These are phyloP conservation scores for Beauveria medogensis DNA, from an alignment of 2,329 filamentous ascomycete species.

Conservation along the genomic window DNA sequence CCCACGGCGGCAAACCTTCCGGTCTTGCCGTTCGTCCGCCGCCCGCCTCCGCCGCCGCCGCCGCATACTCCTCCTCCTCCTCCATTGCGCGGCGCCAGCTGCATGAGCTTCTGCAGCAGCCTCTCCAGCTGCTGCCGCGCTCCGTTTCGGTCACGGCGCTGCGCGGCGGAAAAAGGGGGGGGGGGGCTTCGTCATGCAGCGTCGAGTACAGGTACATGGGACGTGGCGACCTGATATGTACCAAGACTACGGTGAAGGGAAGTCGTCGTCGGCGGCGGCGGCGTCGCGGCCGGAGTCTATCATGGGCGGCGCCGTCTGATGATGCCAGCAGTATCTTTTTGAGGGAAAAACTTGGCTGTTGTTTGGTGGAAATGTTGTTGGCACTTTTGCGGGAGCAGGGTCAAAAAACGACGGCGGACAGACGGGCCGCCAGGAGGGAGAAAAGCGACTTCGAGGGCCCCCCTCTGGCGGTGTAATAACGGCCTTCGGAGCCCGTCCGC, in stretches of 20 bases:
- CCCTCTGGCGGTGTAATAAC: slow-evolving; percentile 23
- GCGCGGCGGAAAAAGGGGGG: slow-evolving; percentile 32
- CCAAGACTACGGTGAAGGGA: slow-evolving; percentile 45
- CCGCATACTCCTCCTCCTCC: not conserved
- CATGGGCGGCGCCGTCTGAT: slow-evolving; percentile 15
- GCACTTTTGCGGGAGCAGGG: too few species aligned
- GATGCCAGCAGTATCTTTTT: slow-evolving; percentile 29
- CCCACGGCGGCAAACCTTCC: not conserved
- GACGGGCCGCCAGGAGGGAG: slow-evolving; percentile 32
- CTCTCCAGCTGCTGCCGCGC: not conserved
- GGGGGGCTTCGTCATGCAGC: too few species aligned
- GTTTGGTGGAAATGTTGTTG: too few species aligned
- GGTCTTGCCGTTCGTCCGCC: not conserved
- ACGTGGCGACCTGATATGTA: slow-evolving; percentile 18
- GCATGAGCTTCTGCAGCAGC: not conserved
- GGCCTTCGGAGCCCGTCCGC: not conserved
- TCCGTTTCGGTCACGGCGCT: slow-evolving; percentile 6
- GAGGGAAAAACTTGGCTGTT: slow-evolving; percentile 27
- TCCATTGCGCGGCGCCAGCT: not conserved
- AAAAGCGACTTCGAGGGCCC: slow-evolving; percentile 40
- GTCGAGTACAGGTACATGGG: too few species aligned
- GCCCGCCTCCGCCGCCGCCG: too few species aligned
- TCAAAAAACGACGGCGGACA: slow-evolving; percentile 46
- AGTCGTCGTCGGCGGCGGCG: not conserved
- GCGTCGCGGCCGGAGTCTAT: not conserved